Evolutionary conservation across 2,329 filamentous ascomycete genomes (phyloP).

Genomic region (Botrytis byssoidea): DNA sequence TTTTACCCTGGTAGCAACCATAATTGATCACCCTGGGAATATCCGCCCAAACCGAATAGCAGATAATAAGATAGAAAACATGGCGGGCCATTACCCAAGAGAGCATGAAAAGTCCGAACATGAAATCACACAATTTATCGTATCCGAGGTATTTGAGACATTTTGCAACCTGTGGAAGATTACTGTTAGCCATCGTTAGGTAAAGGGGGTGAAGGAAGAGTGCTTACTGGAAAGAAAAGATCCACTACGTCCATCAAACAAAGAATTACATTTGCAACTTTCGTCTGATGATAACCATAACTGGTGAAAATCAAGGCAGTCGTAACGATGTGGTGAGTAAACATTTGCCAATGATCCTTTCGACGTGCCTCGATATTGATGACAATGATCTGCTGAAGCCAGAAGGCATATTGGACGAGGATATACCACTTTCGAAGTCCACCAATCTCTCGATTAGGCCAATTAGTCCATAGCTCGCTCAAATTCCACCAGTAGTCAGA

Average conservation of each 20-base stretch:
- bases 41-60: conserved; percentile 76
- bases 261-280: conserved; percentile 84
- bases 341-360: conserved; percentile 96
- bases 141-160: conserved; percentile 87
- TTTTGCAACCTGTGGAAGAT: conserved; percentile 69
- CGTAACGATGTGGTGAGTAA: conserved; percentile 90
- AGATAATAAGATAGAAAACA: conserved; percentile 72
- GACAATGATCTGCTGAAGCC: conserved; percentile 90
- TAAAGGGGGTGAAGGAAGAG: neutral
- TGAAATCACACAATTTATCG: conserved; percentile 72
- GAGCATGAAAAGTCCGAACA: conserved; percentile 82
- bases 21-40: conserved; percentile 59
- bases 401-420: conserved; percentile 86
- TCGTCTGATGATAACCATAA: conserved; percentile 83
- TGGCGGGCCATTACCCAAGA: conserved; percentile 85
- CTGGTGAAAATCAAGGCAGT: conserved; percentile 75
- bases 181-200: conserved; percentile 14
- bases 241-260: conserved; percentile 94
- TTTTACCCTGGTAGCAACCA: conserved; percentile 68
- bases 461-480: conserved; percentile 76
- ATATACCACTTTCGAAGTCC: conserved; percentile 85
- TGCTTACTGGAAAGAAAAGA: conserved; percentile 72
- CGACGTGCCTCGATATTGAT: conserved; percentile 92
- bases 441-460: conserved; percentile 74
- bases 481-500: conserved; percentile 79